Evolutionary conservation across 1,284 basidiomycete genomes (phyloP), one percentile per base, ranked within the genome.

Genomic region (Puccinia sorghi): DNA sequence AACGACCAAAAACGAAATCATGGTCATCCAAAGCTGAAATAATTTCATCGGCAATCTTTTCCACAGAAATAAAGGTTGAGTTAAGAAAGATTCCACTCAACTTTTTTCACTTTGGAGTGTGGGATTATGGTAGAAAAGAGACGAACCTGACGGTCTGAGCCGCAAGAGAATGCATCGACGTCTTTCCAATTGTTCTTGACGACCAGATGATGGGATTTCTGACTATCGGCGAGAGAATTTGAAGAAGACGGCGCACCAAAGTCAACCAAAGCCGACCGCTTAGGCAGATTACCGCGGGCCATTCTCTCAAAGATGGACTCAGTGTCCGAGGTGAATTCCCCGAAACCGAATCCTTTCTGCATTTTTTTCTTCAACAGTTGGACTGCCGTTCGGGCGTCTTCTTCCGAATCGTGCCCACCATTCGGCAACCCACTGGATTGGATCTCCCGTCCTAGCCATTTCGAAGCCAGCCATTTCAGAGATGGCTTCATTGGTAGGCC

Each of bases 401-500:
- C 94, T 82, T 93, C 91, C 1, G 93, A 92, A 82, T 96, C 92
- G 84, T 97, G 94, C 0, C 79, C 80, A 1, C 41, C 70, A 11
- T 27, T 56, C 5, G 43, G 27, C 1, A 90, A 89, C 46, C 90
- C 89, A 25, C 32, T n/a, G 0, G 90, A 86, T 84, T 97, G 94
- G 69, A 97, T 97, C 81, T 93, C 91, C 67, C 90, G 88, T 7
- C 88, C 89, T 74, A 93, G 90, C 92, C 93, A 96, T 83, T 92
- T 93, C 83, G 92, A 91, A 59, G 92, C 91, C 61, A 97, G 88
- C 92, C 93, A 97, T 56, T 93, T 94, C 4, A 97, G 88, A 0
- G 92, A 92, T 0, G 94, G 92, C 85, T 97, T 97, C 81, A 93
- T 89, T 0, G 94, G 93, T 41, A 92, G 89, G 0, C 93, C 93